Evolutionary conservation across 2,329 filamentous ascomycete genomes (phyloP).

Genomic region (Lecanicillium sp.): DNA sequence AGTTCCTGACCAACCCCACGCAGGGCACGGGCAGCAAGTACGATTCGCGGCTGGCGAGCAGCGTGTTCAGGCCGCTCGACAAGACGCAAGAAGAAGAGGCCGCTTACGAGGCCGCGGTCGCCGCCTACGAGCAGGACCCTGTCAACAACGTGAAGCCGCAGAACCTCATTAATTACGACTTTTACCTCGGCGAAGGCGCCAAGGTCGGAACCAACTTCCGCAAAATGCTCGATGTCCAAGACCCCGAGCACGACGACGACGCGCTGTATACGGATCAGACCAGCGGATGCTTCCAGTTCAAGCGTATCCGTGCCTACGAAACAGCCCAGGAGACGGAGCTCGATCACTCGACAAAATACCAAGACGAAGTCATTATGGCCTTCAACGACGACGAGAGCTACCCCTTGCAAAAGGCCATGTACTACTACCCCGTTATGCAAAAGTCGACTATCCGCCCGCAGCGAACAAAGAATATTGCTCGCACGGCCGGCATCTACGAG

Average conservation of each 20-base stretch:
- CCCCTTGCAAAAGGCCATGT: conserved; percentile 49
- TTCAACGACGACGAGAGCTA: conserved; percentile 45
- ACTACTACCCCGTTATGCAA: conserved; percentile 64
- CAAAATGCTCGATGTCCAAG: conserved; percentile 50
- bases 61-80: conserved; percentile 54
- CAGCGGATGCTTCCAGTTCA: conserved; percentile 50
- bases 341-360: conserved; percentile 52
- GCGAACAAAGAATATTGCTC: conserved; percentile 55
- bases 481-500: conserved; percentile 38
- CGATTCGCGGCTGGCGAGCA: conserved; percentile 53
- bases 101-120: conserved; percentile 40
- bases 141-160: conserved; percentile 46
- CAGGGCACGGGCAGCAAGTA: conserved; percentile 39
- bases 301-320: conserved; percentile 57
- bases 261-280: conserved; percentile 46
- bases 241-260: conserved; percentile 45
- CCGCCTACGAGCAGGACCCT: conserved; percentile 50
- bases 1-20: conserved; percentile 60
- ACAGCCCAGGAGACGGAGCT: conserved; percentile 51
- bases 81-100: conserved; percentile 46
- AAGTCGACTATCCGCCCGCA: conserved; percentile 54
- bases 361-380: conserved; percentile 54
- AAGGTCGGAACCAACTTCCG: conserved; percentile 47
- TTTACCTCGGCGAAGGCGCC: conserved; percentile 49
- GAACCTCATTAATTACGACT: conserved; percentile 58